phyloP scores from a whole-genome alignment of 768 basidiomycete genomes.

The Boletus vinaceobasis region DNA sequence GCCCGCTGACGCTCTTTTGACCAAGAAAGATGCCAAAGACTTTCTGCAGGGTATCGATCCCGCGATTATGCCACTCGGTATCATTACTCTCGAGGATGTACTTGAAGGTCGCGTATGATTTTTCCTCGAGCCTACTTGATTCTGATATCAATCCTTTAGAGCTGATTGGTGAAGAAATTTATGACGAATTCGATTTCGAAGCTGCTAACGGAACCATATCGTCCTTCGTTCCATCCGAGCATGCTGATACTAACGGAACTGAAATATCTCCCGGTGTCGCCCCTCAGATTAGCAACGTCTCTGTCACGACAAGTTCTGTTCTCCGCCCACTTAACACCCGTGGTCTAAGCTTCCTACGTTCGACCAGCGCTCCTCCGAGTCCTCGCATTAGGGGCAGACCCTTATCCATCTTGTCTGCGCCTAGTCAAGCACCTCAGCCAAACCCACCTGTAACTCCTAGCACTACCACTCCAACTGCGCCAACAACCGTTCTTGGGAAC shows the following conservation, averaged over 20 bases:
- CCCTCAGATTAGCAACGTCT: slow-evolving; percentile 2
- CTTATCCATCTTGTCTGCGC: slow-evolving; percentile 2
- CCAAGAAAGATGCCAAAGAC: slow-evolving; percentile 73
- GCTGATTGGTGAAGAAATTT: slow-evolving; percentile 90
- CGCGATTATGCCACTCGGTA: slow-evolving; percentile 79
- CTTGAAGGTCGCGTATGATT: slow-evolving; percentile 60
- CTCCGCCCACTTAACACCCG: slow-evolving; percentile 44
- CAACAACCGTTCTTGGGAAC: not conserved
- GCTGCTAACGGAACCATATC: slow-evolving; percentile 59
- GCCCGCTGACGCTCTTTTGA: slow-evolving; percentile 84
- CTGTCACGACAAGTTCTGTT: slow-evolving; percentile 23
- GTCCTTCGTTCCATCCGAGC: slow-evolving; percentile 36
- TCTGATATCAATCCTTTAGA: slow-evolving; percentile 42
- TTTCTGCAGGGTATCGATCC: slow-evolving; percentile 83
- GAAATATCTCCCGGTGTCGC: slow-evolving; percentile 10
- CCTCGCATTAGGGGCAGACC: slow-evolving; percentile 33
- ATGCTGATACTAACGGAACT: slow-evolving; percentile 28
- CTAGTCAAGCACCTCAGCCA: slow-evolving; percentile 1
- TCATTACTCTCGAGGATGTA: slow-evolving; percentile 92
- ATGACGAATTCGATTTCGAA: slow-evolving; percentile 84
- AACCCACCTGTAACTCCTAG: not conserved
- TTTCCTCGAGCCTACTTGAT: not conserved
- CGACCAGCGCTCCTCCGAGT: slow-evolving; percentile 57
- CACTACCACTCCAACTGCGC: not conserved
- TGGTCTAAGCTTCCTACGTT: slow-evolving; percentile 49